These are phyloP conservation scores for Trametes punicea DNA, from an alignment of 768 basidiomycete species.

Conservation along the genomic window DNA sequence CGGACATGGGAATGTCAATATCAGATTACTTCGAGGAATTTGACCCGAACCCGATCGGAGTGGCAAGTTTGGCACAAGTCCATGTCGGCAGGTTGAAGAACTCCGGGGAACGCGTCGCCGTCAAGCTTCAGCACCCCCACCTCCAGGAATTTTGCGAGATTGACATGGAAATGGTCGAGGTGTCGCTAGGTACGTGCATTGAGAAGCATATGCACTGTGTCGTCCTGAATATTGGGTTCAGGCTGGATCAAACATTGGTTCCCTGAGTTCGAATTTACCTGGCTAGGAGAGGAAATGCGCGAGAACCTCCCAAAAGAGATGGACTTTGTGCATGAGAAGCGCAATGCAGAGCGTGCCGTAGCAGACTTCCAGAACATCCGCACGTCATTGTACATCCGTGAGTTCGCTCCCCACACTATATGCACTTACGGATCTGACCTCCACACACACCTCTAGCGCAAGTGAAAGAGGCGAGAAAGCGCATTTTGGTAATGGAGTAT, in stretches of 20 bases:
- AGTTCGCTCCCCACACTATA: slow-evolving; percentile 18
- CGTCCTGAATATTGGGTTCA: slow-evolving; percentile 24
- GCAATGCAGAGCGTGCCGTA: slow-evolving; percentile 70
- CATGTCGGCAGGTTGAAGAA: slow-evolving; percentile 75
- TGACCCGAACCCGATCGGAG: slow-evolving; percentile 85
- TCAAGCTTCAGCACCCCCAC: slow-evolving; percentile 95
- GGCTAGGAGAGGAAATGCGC: slow-evolving; percentile 94
- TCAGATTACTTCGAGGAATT: slow-evolving; percentile 81
- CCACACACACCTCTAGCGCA: slow-evolving; percentile 33
- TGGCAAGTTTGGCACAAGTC: slow-evolving; percentile 95
- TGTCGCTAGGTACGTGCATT: slow-evolving; percentile 53
- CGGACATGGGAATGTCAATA: slow-evolving; percentile 74
- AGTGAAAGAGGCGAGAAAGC: slow-evolving; percentile 75
- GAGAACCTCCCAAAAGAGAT: slow-evolving; percentile 89
- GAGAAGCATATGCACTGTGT: background rate
- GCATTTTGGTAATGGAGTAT: slow-evolving; percentile 94
- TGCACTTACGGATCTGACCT: background rate
- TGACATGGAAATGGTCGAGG: slow-evolving; percentile 84
- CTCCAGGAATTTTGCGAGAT: slow-evolving; percentile 89
- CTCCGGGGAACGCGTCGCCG: slow-evolving; percentile 76
- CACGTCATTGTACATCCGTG: slow-evolving; percentile 82
- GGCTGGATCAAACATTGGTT: slow-evolving; percentile 91
- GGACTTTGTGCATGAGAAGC: slow-evolving; percentile 90
- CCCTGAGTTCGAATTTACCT: slow-evolving; percentile 90
- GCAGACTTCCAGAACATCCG: slow-evolving; percentile 67